Evolutionary conservation across 495 filamentous ascomycete species (phyloP).

Genomic region (Penicillium samsonianum): DNA sequence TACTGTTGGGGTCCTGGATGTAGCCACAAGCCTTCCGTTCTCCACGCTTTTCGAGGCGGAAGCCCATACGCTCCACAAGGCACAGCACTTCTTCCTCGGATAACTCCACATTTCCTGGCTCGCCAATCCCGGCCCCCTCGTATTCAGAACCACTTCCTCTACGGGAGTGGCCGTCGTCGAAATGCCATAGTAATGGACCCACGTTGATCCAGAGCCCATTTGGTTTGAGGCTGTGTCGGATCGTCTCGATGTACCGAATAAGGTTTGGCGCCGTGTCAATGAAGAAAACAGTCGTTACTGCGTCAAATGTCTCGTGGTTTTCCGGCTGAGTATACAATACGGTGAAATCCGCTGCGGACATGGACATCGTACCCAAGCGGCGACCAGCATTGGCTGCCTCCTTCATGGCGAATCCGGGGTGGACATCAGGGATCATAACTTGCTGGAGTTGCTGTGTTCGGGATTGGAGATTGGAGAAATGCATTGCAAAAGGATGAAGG

Average conservation of each 20-base stretch:
- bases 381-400: constrained; percentile 28
- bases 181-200: constrained; percentile 91
- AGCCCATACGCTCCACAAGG: constrained; percentile 75
- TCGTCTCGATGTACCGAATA: constrained; percentile 81
- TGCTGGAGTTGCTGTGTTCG: constrained; percentile 69
- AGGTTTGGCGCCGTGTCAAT: constrained; percentile 95
- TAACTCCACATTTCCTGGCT: constrained; percentile 83
- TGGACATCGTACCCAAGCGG: constrained; percentile 63
- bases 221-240: constrained; percentile 72
- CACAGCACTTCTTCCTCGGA: constrained; percentile 81
- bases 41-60: constrained; percentile 60
- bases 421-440: constrained; percentile 75
- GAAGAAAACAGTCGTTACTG: constrained; percentile 89
- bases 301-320: constrained; percentile 67
- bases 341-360: constrained; percentile 84
- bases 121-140: constrained; percentile 60
- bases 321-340: constrained; percentile 65
- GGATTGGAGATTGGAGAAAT: constrained; percentile 75
- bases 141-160: constrained; percentile 24
- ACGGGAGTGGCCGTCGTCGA: constrained; percentile 56
- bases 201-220: constrained; percentile 86
- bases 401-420: constrained; percentile 60
- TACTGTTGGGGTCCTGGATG: constrained; percentile 77
- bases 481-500: constrained; percentile 77
- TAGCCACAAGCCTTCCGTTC: constrained; percentile 69